A percentile compares a stretch with the other conserved stretches of the same genome.
Conservation (phyloP, 495 filamentous ascomycete genomes). For the Clohesyomyces aquaticus region DNA sequence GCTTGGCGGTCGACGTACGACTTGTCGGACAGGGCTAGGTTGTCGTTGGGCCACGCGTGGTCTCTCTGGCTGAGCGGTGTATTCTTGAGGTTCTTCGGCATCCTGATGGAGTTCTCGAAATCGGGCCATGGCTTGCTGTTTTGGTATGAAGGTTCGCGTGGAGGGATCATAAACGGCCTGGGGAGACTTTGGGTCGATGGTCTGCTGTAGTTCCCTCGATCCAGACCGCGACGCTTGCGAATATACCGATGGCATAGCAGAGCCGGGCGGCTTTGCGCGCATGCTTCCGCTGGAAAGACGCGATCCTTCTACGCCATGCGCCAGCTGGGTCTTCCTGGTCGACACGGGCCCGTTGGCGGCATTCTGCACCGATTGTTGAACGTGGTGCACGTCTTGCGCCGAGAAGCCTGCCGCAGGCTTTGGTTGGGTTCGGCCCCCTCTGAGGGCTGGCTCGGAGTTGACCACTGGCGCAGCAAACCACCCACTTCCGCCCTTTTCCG, state of each 20-base stretch:
- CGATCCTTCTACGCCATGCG: constrained; percentile 52
- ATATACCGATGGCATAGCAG: constrained; percentile 39
- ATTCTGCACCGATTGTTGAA: constrained; percentile 51
- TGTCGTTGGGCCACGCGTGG: background rate
- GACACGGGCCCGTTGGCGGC: constrained; percentile 56
- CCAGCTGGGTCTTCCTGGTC: constrained; percentile 57
- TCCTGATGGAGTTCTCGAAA: constrained; percentile 18
- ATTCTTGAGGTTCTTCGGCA: constrained; percentile 9
- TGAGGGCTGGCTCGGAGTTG: constrained; percentile 25
- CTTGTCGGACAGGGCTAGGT: constrained; percentile 2
- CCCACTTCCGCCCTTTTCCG: constrained; percentile 33
- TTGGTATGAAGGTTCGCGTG: constrained; percentile 39
- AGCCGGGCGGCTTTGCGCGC: constrained; percentile 48
- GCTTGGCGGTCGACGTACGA: constrained; percentile 4
- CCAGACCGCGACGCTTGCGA: background rate
- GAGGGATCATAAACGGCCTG: constrained; percentile 38
- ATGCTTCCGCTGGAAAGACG: constrained; percentile 45
- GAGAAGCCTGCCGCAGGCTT: constrained; percentile 20
- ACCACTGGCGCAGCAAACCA: constrained; percentile 48
- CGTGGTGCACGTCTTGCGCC: constrained; percentile 42
- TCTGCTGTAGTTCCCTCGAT: constrained; percentile 7
- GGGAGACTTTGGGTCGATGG: constrained; percentile 36
- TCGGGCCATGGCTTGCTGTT: constrained; percentile 25
- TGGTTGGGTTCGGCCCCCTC: constrained; percentile 18
- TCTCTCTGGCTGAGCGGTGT: background rate